Conservation (phyloP, 768 basidiomycete species). For the Gautieria morchelliformis region DNA sequence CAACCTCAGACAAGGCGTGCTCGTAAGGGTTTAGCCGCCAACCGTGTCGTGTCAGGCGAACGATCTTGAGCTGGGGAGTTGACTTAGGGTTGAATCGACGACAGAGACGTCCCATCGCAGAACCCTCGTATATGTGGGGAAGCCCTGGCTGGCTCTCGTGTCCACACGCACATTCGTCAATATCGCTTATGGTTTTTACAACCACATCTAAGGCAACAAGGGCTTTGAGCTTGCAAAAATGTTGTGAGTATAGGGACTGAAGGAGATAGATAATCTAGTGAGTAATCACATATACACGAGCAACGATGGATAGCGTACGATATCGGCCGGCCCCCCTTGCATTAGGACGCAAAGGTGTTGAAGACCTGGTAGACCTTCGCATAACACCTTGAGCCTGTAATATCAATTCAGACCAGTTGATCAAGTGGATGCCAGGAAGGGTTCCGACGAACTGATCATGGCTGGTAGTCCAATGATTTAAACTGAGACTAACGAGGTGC, state of each 20-base stretch:
- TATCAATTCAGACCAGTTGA: neutral
- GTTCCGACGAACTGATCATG: neutral
- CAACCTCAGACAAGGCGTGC: neutral
- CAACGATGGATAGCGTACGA: neutral
- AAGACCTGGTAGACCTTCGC: neutral
- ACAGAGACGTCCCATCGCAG: conserved; percentile 2
- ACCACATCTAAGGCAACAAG: conserved; percentile 2
- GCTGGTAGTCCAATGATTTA: neutral
- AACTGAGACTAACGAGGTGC: conserved; percentile 2
- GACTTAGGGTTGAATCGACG: neutral
- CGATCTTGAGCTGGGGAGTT: neutral
- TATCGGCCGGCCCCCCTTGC: neutral
- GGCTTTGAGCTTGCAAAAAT: neutral
- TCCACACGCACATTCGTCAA: neutral
- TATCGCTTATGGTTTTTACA: neutral
- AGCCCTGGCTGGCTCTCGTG: neutral
- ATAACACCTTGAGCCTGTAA: neutral
- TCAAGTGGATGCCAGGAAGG: neutral
- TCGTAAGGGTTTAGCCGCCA: neutral
- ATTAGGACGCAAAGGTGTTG: conserved; percentile 1
- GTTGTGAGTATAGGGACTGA: conserved; percentile 4
- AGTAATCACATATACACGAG: neutral
- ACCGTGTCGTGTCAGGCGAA: neutral
- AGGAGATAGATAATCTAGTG: neutral
- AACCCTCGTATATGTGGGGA: conserved; percentile 2